These are phyloP conservation scores for Silene uniflora DNA, from an alignment of 148 eudicot species.

Conservation along the genomic window DNA sequence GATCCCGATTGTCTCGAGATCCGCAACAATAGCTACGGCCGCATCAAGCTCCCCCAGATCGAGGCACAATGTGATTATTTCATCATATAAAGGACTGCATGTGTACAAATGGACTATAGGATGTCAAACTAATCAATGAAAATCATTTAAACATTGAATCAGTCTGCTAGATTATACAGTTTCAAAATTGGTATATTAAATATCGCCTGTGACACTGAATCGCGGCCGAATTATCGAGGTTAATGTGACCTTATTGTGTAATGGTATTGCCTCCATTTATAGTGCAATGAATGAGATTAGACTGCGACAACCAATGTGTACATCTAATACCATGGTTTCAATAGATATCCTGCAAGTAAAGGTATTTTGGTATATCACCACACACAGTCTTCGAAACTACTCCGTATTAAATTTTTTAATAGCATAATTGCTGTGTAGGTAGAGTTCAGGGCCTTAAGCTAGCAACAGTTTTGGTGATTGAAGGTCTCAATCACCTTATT, in stretches of 20 bases:
- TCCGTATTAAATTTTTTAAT: too few species aligned
- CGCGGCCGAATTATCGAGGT: neutral
- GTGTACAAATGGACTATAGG: neutral
- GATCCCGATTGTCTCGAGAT: conserved; percentile 78
- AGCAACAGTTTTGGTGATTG: neutral
- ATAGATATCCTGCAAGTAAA: neutral
- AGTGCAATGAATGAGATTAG: neutral
- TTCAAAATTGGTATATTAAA: neutral
- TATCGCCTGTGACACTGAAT: neutral
- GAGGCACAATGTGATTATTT: conserved; percentile 71
- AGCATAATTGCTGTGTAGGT: neutral
- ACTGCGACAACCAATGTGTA: neutral
- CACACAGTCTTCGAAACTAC: neutral
- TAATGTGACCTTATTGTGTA: neutral
- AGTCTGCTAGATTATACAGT: neutral
- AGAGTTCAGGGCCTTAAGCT: neutral
- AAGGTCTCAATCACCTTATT: neutral
- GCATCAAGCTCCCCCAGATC: conserved; percentile 94
- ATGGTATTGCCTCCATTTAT: neutral
- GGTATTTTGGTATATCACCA: neutral
- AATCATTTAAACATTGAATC: neutral
- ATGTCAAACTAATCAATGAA: conserved; percentile 2
- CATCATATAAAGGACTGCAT: conserved; percentile 89
- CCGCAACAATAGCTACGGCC: conserved; percentile 85
- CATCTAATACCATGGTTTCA: neutral